Evolutionary conservation across 2,329 filamentous ascomycete genomes (phyloP).

Genomic region (Colletotrichum magnum): DNA sequence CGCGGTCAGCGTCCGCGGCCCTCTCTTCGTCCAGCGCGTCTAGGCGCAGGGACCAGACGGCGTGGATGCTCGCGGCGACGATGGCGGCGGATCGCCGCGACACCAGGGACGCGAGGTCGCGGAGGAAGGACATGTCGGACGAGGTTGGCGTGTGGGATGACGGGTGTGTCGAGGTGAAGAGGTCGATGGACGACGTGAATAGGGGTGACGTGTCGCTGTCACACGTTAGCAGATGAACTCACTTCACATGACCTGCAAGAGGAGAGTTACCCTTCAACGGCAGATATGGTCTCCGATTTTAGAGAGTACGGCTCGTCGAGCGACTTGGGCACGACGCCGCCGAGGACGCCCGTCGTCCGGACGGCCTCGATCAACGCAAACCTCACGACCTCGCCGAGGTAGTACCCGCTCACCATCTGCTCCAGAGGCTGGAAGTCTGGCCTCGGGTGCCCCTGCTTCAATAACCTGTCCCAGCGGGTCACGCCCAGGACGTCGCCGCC

Average conservation of each 20-base stretch:
- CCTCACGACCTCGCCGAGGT: conserved; percentile 76
- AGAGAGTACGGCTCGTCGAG: conserved; percentile 69
- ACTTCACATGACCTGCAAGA: not conserved
- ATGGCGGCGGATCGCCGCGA: conserved; percentile 72
- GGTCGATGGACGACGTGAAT: conserved; percentile 59
- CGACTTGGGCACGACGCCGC: conserved; percentile 69
- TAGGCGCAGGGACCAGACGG: conserved; percentile 70
- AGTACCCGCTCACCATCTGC: conserved; percentile 75
- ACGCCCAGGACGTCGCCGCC: conserved; percentile 70
- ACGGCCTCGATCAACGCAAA: conserved; percentile 72
- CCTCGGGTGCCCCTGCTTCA: conserved; percentile 66
- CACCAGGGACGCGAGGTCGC: conserved; percentile 67
- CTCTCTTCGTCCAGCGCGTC: conserved; percentile 57
- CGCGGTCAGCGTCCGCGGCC: conserved; percentile 41
- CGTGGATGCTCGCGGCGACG: conserved; percentile 71
- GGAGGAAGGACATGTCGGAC: conserved; percentile 66
- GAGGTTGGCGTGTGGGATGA: conserved; percentile 55
- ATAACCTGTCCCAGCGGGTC: conserved; percentile 71
- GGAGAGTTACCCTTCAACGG: conserved; percentile 66
- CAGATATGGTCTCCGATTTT: conserved; percentile 72
- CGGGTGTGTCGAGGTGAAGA: conserved; percentile 67
- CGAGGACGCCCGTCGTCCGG: conserved; percentile 66
- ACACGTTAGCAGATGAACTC: conserved; percentile 7
- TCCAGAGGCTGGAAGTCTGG: conserved; percentile 75
- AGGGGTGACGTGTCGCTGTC: conserved; percentile 60